Evolutionary conservation across 345 rosid species (phyloP).

Genomic region (Ceriops zippeliana): DNA sequence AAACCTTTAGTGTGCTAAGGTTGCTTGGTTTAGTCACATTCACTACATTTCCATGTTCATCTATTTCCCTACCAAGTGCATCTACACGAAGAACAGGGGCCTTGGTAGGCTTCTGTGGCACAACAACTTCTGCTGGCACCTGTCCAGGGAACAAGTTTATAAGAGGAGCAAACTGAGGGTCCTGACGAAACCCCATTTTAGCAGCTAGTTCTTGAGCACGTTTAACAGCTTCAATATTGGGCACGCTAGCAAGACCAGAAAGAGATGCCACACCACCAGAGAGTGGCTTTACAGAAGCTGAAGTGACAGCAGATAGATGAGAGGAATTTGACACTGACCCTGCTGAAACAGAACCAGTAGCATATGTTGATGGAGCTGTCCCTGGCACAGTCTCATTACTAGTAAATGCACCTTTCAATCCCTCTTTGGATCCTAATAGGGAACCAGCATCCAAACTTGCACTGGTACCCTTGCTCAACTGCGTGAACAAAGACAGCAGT

Average conservation of each 20-base stretch:
- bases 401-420: constrained; percentile 7
- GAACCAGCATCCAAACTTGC: constrained; percentile 40
- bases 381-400: constrained; percentile 24
- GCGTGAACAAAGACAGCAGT: constrained; percentile 26
- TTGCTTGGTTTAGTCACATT: constrained; percentile 78
- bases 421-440: constrained; percentile 24
- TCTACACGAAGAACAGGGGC: constrained; percentile 87
- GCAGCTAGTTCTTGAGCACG: constrained; percentile 90
- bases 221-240: constrained; percentile 78
- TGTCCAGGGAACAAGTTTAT: constrained; percentile 79
- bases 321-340: constrained; percentile 29
- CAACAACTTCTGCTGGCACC: constrained; percentile 43
- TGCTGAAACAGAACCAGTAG: constrained; percentile 27
- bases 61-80: constrained; percentile 94
- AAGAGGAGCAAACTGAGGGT: constrained; percentile 65
- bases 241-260: constrained; percentile 38
- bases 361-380: constrained; percentile 19
- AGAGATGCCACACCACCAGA: constrained; percentile 29
- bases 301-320: constrained; percentile 17
- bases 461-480: constrained; percentile 49
- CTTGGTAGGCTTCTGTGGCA: constrained; percentile 77
- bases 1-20: constrained; percentile 94
- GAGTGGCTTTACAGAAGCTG: constrained; percentile 36
- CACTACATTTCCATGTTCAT: constrained; percentile 88
- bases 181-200: constrained; percentile 78